Conservation (phyloP, 345 rosid species). For the Reutealis trisperma region DNA sequence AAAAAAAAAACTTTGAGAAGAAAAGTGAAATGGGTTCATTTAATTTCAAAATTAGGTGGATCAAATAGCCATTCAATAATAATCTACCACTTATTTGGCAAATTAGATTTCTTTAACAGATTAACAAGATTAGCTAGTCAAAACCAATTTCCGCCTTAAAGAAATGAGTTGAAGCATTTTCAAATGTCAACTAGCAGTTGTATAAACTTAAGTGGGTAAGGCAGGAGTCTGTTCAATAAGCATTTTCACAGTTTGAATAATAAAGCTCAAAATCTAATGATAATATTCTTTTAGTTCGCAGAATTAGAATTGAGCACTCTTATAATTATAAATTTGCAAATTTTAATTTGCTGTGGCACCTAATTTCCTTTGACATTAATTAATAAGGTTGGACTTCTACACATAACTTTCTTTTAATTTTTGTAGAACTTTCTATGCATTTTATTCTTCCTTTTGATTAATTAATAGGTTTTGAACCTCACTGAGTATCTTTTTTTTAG, state of each 20-base stretch:
- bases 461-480: too few relatives aligned
- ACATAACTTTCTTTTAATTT: neutral
- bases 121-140: constrained; percentile 10
- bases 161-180: neutral
- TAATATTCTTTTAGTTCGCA: constrained; percentile 13
- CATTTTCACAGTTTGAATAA: constrained; percentile 19
- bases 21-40: neutral
- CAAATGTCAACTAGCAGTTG: constrained; percentile 5
- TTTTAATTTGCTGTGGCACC: constrained; percentile 27
- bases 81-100: constrained; percentile 7
- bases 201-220: constrained; percentile 24
- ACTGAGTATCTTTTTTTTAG: too few relatives aligned
- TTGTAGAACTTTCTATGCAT: constrained; percentile 7
- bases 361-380: constrained; percentile 45
- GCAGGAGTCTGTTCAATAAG: constrained; percentile 28
- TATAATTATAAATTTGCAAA: constrained; percentile 26
- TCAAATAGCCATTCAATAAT: neutral
- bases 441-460: too few relatives aligned
- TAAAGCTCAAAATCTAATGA: neutral
- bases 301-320: constrained; percentile 23
- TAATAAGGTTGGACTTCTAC: neutral
- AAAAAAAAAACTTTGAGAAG: neutral
- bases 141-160: neutral
- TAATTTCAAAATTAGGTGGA: neutral
- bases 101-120: neutral